Evolutionary conservation across 1,284 basidiomycete genomes (phyloP), one percentile per base, ranked within the genome.

Genomic region (Megacollybia platyphylla): DNA sequence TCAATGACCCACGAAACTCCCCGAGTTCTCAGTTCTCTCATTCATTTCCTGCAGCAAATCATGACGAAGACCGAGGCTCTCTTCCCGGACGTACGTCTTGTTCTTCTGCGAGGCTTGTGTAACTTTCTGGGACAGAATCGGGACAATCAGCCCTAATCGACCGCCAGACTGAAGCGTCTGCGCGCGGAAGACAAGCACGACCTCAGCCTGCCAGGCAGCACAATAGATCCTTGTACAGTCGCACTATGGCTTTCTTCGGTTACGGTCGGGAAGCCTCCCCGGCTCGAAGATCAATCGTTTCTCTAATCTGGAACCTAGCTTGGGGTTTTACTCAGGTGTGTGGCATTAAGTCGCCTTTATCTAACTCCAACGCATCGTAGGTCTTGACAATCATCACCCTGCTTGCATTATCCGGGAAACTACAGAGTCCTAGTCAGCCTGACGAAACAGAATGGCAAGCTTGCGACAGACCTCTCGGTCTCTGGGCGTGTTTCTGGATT

Each of bases 401-500:
- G 34, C 59, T 83, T 17, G 64, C 63, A 10, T 60, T 74, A 32
- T 68, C 74, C 7, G 66, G 71, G 1, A 56, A 62, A 31, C 62
- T 64, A 30, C 61, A 64, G 48, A 83, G 76, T 51, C 73, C 72
- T 7, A 66, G 60, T 0, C 46, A 63, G 40, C 58, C 60, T 1
- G 52, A 50, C 1, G 43, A 64, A 36, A 70, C 65, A 42, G 82
- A 87, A 59, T 83, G 82, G 70, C 53, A 57, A 15, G 79, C 79
- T 0, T 87, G 83, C 49, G 66, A 67, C 42, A 67, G 73, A 15
- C 83, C 83, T 4, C 57, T 87, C 8, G 84, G 84, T 0, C 61
- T 67, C 3, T 87, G 84, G 85, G 71, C 77, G 44, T 68, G 69
- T 39, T 60, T 87, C 3, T 87, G 85, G 81, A 57, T 79, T 18